Percentiles rank a stretch among this genome's conserved stretches.
These are phyloP conservation scores for Choiromyces venosus DNA, from an alignment of 495 filamentous ascomycete species.

Conservation along the genomic window DNA sequence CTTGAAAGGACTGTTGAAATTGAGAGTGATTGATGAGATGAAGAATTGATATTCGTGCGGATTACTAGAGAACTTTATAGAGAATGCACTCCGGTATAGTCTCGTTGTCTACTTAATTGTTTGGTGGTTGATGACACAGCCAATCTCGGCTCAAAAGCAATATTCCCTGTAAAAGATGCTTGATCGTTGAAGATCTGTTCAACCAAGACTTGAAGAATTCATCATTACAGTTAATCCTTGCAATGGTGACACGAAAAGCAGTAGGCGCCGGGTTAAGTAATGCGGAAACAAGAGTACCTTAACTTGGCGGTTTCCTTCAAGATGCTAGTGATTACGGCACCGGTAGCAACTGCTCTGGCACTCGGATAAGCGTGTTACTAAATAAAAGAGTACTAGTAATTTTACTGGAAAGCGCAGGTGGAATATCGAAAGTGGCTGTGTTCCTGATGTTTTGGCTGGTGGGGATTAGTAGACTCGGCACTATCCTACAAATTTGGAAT, in stretches of 20 bases:
- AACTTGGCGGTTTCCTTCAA: neutral
- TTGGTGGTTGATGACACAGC: neutral
- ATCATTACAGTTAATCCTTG: neutral
- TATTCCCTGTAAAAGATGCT: neutral
- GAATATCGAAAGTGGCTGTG: neutral
- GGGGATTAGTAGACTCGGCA: neutral
- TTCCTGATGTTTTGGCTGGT: neutral
- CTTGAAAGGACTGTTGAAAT: neutral
- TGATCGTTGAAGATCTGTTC: neutral
- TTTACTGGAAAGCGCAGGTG: neutral
- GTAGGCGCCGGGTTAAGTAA: neutral
- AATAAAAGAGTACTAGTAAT: neutral
- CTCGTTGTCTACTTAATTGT: neutral
- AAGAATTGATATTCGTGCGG: neutral
- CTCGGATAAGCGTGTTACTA: neutral
- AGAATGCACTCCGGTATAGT: neutral
- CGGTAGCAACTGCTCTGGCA: neutral
- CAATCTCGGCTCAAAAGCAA: neutral
- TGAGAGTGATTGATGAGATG: neutral
- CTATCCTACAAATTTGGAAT: neutral
- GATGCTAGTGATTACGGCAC: neutral
- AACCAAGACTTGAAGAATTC: neutral
- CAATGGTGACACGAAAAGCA: neutral
- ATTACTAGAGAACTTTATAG: neutral
- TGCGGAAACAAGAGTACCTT: neutral